A percentile compares a stretch with the other conserved stretches of the same genome.
Conservation (phyloP, 192 early-diverging fungal species). For the Coemansia sp. region DNA sequence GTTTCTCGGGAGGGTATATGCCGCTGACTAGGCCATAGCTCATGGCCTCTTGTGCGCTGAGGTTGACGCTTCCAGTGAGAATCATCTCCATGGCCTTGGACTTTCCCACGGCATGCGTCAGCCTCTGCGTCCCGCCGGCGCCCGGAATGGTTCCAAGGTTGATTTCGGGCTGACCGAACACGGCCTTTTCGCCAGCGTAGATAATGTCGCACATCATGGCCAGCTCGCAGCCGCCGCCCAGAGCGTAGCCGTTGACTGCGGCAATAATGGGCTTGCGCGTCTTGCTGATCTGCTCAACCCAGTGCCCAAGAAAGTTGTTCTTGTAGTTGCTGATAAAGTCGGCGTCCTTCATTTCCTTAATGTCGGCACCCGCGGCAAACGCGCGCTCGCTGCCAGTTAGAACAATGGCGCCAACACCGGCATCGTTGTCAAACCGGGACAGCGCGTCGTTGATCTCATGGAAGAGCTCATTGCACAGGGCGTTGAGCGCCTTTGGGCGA, state of each 20-base stretch:
- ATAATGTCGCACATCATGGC: conserved; percentile 99
- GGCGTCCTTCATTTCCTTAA: conserved; percentile 96
- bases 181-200: conserved; percentile 95
- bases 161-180: conserved; percentile 98
- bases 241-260: conserved; percentile 96
- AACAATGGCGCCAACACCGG: conserved; percentile 81
- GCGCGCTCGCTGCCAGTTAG: conserved; percentile 93
- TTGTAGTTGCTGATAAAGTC: conserved; percentile 86
- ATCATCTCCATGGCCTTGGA: conserved; percentile 97
- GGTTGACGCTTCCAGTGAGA: conserved; percentile 78
- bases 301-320: conserved; percentile 88
- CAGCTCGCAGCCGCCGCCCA: conserved; percentile 98
- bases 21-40: conserved; percentile 79
- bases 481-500: conserved; percentile 96
- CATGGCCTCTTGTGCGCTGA: conserved; percentile 85
- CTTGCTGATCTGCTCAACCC: conserved; percentile 80
- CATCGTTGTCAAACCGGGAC: conserved; percentile 69
- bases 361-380: conserved; percentile 98
- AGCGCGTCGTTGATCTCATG: conserved; percentile 87
- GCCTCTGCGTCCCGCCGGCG: conserved; percentile 76
- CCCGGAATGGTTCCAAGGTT: conserved; percentile 96
- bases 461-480: conserved; percentile 89
- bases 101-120: conserved; percentile 93
- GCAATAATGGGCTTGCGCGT: conserved; percentile 96
- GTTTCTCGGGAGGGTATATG: conserved; percentile 78